Evolutionary conservation across 805 yeast genomes (phyloP).

Genomic region (Kodamaea jinghongensis): DNA sequence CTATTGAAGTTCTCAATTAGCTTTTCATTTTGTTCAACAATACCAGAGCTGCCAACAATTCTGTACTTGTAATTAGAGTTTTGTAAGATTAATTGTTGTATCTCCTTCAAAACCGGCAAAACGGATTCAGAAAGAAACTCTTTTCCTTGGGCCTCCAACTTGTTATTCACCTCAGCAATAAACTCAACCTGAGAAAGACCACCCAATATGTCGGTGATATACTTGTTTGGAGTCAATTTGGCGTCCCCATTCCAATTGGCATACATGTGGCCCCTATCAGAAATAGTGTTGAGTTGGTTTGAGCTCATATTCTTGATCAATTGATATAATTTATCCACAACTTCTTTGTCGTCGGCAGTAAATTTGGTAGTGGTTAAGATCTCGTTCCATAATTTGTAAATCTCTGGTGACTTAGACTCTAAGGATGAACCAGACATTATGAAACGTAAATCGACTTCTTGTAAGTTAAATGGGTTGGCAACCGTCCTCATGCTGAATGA

Average conservation of each 20-base stretch:
- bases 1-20: constrained; percentile 30
- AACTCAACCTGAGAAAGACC: constrained; percentile 82
- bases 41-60: constrained; percentile 55
- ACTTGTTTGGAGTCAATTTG: constrained; percentile 55
- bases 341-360: constrained; percentile 37
- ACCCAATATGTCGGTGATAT: constrained; percentile 58
- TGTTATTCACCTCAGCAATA: constrained; percentile 54
- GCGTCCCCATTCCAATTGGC: constrained; percentile 71
- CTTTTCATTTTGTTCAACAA: constrained; percentile 34
- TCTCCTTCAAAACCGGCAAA: constrained; percentile 59
- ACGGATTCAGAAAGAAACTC: constrained; percentile 43
- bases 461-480: constrained; percentile 50
- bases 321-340: constrained; percentile 63
- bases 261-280: constrained; percentile 84
- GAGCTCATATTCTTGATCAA: constrained; percentile 72
- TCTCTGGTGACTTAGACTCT: constrained; percentile 55
- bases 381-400: constrained; percentile 67
- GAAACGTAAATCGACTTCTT: constrained; percentile 51
- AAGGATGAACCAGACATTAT: constrained; percentile 67
- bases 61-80: constrained; percentile 48
- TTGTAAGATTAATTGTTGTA: constrained; percentile 45
- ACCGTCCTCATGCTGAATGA: constrained; percentile 57
- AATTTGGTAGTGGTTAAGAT: constrained; percentile 70
- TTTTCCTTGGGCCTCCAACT: constrained; percentile 42
- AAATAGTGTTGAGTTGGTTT: constrained; percentile 73